phyloP scores from a whole-genome alignment of 345 rosid species.

The Arabidopsis suecica region DNA sequence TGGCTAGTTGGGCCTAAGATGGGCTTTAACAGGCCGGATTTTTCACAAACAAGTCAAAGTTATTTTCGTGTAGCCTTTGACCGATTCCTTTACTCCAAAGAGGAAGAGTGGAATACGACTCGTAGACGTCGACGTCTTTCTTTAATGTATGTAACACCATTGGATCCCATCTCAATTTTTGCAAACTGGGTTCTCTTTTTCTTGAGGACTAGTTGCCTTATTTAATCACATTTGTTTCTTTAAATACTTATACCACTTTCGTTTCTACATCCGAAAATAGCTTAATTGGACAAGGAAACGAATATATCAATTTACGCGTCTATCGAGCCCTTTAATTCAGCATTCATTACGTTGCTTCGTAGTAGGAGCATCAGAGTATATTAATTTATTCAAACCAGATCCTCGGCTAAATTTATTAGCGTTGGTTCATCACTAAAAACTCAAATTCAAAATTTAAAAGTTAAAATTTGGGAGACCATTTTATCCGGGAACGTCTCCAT shows the following conservation, averaged over 20 bases:
- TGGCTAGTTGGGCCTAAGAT: slow-evolving; percentile 12
- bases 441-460: background rate
- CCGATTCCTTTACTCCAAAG: background rate
- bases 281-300: background rate
- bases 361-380: background rate
- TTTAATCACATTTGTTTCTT: background rate
- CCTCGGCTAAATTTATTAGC: background rate
- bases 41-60: background rate
- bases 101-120: background rate
- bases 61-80: background rate
- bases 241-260: background rate
- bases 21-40: slow-evolving; percentile 10
- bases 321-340: background rate
- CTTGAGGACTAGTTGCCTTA: background rate
- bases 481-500: background rate
- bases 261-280: background rate
- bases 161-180: slow-evolving; percentile 4
- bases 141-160: background rate
- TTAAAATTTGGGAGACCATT: too few species aligned
- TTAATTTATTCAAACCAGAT: slow-evolving; percentile 1
- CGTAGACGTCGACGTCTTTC: background rate
- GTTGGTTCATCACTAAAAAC: background rate
- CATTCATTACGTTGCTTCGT: background rate
- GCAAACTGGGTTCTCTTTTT: background rate
- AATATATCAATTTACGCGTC: background rate